Conservation (phyloP, 2,329 filamentous ascomycete species). For the Dactylonectria estremocensis region DNA sequence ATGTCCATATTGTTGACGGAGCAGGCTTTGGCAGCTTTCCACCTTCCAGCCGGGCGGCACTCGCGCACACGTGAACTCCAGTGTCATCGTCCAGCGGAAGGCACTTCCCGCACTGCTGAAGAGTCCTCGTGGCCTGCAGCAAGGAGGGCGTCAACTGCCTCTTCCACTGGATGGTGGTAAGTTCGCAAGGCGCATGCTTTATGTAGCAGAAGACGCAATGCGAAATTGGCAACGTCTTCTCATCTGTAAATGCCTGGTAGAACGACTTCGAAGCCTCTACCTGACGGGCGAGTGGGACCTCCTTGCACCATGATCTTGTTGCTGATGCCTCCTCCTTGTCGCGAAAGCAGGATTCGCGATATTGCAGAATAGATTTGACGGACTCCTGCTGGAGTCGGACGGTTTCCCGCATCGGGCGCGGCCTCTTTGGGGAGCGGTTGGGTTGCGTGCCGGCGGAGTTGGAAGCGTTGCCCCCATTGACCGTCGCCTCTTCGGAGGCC, state of each 20-base stretch:
- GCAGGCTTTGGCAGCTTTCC: slow-evolving; percentile 24
- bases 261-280: slow-evolving; percentile 23
- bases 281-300: slow-evolving; percentile 21
- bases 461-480: slow-evolving; percentile 9
- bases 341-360: slow-evolving; percentile 24
- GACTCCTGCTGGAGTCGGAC: slow-evolving; percentile 19
- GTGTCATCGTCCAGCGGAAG: neutral
- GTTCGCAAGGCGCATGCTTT: slow-evolving; percentile 11
- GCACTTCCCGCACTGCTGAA: slow-evolving; percentile 16
- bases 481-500: too few species aligned
- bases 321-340: slow-evolving; percentile 22
- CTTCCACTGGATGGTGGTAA: slow-evolving; percentile 20
- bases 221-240: slow-evolving; percentile 26
- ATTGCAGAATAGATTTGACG: slow-evolving; percentile 20
- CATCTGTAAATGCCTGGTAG: slow-evolving; percentile 16
- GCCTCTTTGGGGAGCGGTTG: slow-evolving; percentile 12
- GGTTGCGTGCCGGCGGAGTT: slow-evolving; percentile 12
- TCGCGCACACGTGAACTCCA: slow-evolving; percentile 12
- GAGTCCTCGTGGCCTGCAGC: slow-evolving; percentile 15
- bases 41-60: slow-evolving; percentile 8
- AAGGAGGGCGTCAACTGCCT: slow-evolving; percentile 13
- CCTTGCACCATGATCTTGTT: slow-evolving; percentile 33
- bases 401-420: neutral
- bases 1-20: slow-evolving; percentile 26
- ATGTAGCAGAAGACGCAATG: slow-evolving; percentile 30